These are phyloP conservation scores for Mycena metata DNA, from an alignment of 768 basidiomycete genomes.

Conservation along the genomic window DNA sequence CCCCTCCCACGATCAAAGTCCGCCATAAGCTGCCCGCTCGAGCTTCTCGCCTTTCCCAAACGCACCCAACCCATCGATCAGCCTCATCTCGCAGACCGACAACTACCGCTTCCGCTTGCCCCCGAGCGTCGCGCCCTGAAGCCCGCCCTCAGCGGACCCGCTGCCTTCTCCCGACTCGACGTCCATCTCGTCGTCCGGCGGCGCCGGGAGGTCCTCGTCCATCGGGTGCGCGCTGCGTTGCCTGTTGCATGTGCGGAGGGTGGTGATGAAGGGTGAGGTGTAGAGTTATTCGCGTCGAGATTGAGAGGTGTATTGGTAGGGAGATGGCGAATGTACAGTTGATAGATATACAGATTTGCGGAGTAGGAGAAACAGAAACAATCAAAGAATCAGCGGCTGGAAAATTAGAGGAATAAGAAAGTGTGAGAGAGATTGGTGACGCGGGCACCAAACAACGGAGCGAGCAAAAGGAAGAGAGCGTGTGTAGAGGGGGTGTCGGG, in stretches of 20 bases:
- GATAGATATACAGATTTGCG: background rate
- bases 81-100: background rate
- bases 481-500: background rate
- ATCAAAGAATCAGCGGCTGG: constrained; percentile 15
- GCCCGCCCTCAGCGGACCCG: constrained; percentile 2
- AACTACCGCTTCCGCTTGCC: constrained; percentile 29
- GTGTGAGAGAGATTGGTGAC: background rate
- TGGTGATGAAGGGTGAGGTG: background rate
- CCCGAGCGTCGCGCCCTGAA: constrained; percentile 12
- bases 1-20: too few relatives aligned
- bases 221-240: constrained; percentile 9
- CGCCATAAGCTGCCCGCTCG: too few relatives aligned
- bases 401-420: background rate
- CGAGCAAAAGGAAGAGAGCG: background rate
- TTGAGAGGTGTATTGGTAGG: too few relatives aligned
- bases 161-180: constrained; percentile 27
- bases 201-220: constrained; percentile 19
- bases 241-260: background rate
- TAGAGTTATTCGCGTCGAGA: too few relatives aligned
- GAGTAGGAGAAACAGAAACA: background rate
- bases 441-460: background rate
- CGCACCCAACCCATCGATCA: too few relatives aligned
- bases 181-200: constrained; percentile 31
- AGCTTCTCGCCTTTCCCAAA: too few relatives aligned
- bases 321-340: background rate